These are phyloP conservation scores for Knoxdaviesia capensis DNA, from an alignment of 2,329 filamentous ascomycete species.

Conservation along the genomic window DNA sequence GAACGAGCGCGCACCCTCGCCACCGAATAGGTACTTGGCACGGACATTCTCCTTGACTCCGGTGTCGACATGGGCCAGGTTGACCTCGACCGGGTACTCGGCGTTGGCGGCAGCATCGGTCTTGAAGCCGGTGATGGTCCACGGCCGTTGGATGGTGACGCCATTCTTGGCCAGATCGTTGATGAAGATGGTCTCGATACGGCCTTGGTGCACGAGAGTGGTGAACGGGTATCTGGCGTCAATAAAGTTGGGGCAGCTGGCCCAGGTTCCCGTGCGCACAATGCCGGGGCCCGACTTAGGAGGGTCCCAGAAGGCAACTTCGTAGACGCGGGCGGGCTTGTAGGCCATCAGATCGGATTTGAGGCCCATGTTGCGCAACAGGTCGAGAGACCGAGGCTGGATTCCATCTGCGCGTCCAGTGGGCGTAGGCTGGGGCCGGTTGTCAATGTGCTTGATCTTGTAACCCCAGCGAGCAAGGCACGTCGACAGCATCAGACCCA, in stretches of 20 bases:
- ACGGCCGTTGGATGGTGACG: conserved; percentile 40
- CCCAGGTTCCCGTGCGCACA: conserved; percentile 53
- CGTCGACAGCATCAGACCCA: conserved; percentile 71
- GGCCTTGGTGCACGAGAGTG: conserved; percentile 49
- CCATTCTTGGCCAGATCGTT: conserved; percentile 42
- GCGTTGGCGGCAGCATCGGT: conserved; percentile 33
- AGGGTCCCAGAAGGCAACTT: conserved; percentile 57
- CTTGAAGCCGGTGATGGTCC: conserved; percentile 40
- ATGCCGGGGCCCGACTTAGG: conserved; percentile 29
- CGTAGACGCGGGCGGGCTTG: conserved; percentile 69
- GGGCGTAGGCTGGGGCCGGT: conserved; percentile 61
- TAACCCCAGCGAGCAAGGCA: conserved; percentile 86
- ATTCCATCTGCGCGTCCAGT: conserved; percentile 85
- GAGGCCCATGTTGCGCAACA: conserved; percentile 74
- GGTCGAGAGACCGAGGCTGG: conserved; percentile 71
- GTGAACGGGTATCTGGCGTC: conserved; percentile 53
- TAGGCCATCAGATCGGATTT: conserved; percentile 78
- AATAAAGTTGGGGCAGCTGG: conserved; percentile 71
- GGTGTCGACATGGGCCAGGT: conserved; percentile 50
- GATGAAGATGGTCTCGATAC: conserved; percentile 52
- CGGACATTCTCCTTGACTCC: conserved; percentile 38
- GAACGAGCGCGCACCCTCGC: conserved; percentile 49
- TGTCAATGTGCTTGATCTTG: conserved; percentile 88
- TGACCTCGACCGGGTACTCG: conserved; percentile 63
- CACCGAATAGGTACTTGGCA: conserved; percentile 52